Evolutionary conservation across 2,329 filamentous ascomycete genomes (phyloP), one percentile per base, ranked within the genome.

Genomic region (Seiridium unicorne): DNA sequence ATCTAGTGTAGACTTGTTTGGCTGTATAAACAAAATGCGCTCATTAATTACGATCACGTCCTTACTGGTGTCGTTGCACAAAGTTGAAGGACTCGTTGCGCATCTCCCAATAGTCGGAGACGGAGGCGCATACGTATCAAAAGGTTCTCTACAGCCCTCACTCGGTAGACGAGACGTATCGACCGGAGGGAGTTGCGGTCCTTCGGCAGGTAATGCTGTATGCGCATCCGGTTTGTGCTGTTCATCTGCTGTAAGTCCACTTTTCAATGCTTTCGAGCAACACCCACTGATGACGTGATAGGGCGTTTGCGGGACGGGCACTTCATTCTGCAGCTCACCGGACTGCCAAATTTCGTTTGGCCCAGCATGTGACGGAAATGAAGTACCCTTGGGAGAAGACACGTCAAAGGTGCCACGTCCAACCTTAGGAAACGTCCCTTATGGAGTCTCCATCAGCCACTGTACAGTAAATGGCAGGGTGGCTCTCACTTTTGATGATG

Each of bases 401-500:
- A 72, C 71, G 0, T 63, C 66, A 1, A 57, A 57, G 0, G 57
- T 66, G 1, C 63, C 68, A 2, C 63, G 72, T 3, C 70, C 72
- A 0, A 44, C 55, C 6, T 60, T 69, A n/a, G 70, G 72, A 1
- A 61, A 38, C 7, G 61, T 74, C 0, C 69, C 70, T 0, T 74
- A 74, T 36, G 70, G 69, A 3, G 55, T 68, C 5, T 79, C 78
- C 44, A 70, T 75, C 57, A 68, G 60, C 55, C 60, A 65, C 38
- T 77, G 74, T 51, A 65, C 64, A 2, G 64, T 69, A 6, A 57
- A 62, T 0, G 69, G 71, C n/a, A 70, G 70, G 18, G 65, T 77
- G 1, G 74, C 75, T 13, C 63, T 77, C 34, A 76, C 74, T 0
- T 76, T 71, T 55, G 75, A 77, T 55, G 74, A 77, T 35, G 74